These are phyloP conservation scores for Pyrenophora teres DNA, from an alignment of 2,329 filamentous ascomycete species.

Conservation along the genomic window DNA sequence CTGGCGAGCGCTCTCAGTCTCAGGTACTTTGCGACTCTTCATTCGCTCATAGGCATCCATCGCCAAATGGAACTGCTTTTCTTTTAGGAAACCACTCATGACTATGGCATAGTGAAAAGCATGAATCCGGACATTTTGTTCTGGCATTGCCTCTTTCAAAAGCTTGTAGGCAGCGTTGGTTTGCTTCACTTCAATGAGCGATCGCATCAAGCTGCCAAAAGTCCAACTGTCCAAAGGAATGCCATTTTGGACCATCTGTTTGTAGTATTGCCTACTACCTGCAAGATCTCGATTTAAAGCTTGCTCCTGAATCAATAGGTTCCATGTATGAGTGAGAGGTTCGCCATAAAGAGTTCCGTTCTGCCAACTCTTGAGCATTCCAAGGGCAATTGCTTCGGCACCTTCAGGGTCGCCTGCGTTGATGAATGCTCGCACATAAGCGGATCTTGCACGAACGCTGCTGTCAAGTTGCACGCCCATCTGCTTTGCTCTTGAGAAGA, in stretches of 20 bases:
- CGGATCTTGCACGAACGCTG: conserved; percentile 32
- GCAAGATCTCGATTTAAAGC: conserved; percentile 65
- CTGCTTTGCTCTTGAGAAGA: conserved; percentile 68
- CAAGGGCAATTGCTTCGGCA: conserved; percentile 59
- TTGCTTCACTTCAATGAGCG: conserved; percentile 57
- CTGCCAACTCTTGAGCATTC: conserved; percentile 56
- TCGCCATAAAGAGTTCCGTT: conserved; percentile 50
- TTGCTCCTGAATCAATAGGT: conserved; percentile 72
- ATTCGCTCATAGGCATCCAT: conserved; percentile 56
- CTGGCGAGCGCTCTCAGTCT: conserved; percentile 52
- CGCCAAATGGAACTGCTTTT: conserved; percentile 53
- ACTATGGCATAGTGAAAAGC: conserved; percentile 60
- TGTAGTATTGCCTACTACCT: conserved; percentile 59
- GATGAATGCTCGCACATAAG: conserved; percentile 66
- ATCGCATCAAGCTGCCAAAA: conserved; percentile 65
- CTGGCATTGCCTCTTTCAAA: conserved; percentile 56
- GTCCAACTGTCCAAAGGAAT: conserved; percentile 62
- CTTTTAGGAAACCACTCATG: conserved; percentile 56
- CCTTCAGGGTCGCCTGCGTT: conserved; percentile 53
- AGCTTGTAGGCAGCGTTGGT: conserved; percentile 62
- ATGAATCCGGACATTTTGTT: conserved; percentile 50
- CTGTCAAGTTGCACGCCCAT: conserved; percentile 30
- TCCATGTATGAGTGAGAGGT: conserved; percentile 72
- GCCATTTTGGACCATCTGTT: conserved; percentile 58
- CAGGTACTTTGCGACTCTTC: conserved; percentile 44